Base-by-base conservation (phyloP, 768 basidiomycete genomes). In the Jaapia argillacea region DNA sequence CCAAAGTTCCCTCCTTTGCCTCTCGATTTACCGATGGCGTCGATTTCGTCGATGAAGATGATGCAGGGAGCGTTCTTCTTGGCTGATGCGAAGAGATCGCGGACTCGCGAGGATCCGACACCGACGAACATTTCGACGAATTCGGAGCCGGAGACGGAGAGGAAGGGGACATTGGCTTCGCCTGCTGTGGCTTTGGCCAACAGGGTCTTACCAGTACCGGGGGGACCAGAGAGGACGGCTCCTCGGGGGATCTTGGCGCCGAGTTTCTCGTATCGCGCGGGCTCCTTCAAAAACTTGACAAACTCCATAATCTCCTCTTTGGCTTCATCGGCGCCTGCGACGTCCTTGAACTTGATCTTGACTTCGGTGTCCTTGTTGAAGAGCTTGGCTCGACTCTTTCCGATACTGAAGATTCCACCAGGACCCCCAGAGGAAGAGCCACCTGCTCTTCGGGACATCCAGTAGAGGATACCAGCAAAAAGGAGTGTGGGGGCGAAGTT, bases 241-340 rank as follows among this genome's bases (percentile, higher is more conserved):
- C 91, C 91, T 28, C 91, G 85, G 41, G 91, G 91, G 50, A 98
- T 98, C 69, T 98, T 98, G 47, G 96, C 96, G 46, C 96, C 96
- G 31, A 99, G 77, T 52, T 81, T 89, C 66, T 97, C 89, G 67
- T 96, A 99, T 60, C 84, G 85, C 24, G 79, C 67, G 10, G 96
- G 96, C 45, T 98, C 86, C 68, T 97, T 97, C 57, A 99, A 70
- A 70, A 99, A 98, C 54, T 96, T 93, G 60, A 99, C 96, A 53
- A 98, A 99, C 61, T 99, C 96, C 89, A 98, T 94, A 54, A 99
- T 94, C 68, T 99, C 96, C 69, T 93, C 88, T 71, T 99, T 99
- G 36, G 93, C 96, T 65, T 99, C 96, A 65, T 99, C 96, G 94
- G 98, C 98, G 27, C 96, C 96, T 12, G 96, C 96, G 14, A 99